Evolutionary conservation across 1,284 basidiomycete genomes (phyloP).

Genomic region (Apiotrichum porosum): DNA sequence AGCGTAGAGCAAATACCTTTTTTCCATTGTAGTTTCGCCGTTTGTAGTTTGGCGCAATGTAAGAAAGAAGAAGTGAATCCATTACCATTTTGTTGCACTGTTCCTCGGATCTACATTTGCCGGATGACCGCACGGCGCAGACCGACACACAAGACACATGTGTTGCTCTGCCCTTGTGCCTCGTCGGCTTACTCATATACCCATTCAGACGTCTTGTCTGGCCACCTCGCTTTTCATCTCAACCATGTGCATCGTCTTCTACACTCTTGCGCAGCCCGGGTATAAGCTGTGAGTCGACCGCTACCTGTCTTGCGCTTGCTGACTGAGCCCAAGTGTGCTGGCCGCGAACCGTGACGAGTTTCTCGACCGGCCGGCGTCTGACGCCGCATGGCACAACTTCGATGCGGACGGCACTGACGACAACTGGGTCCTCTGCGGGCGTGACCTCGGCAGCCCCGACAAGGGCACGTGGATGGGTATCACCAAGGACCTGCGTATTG

Average conservation of each 20-base stretch:
- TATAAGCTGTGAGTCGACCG: slow-evolving; percentile 37
- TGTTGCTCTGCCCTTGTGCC: too few relatives aligned
- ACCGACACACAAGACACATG: too few relatives aligned
- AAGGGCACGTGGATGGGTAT: slow-evolving; percentile 45
- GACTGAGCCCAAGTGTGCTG: slow-evolving; percentile 28
- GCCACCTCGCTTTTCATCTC: not conserved
- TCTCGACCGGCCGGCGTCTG: slow-evolving; percentile 34
- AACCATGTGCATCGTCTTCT: slow-evolving; percentile 46
- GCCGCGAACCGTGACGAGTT: slow-evolving; percentile 47
- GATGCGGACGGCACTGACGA: slow-evolving; percentile 5
- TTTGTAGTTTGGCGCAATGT: too few relatives aligned
- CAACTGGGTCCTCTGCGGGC: slow-evolving; percentile 29
- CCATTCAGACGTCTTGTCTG: too few relatives aligned
- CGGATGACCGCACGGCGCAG: too few relatives aligned
- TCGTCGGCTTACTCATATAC: too few relatives aligned
- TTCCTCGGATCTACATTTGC: too few relatives aligned
- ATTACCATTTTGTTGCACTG: too few relatives aligned
- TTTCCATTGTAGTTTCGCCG: not conserved
- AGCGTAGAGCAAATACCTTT: not conserved
- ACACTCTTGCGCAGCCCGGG: slow-evolving; percentile 35
- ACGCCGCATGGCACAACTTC: slow-evolving; percentile 45
- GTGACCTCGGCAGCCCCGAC: slow-evolving; percentile 27
- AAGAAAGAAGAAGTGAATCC: not conserved
- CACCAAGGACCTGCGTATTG: slow-evolving; percentile 36
- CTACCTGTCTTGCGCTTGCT: not conserved